Evolutionary conservation across 2,329 filamentous ascomycete genomes (phyloP).

Genomic region (Fusarium brachygibbosum): DNA sequence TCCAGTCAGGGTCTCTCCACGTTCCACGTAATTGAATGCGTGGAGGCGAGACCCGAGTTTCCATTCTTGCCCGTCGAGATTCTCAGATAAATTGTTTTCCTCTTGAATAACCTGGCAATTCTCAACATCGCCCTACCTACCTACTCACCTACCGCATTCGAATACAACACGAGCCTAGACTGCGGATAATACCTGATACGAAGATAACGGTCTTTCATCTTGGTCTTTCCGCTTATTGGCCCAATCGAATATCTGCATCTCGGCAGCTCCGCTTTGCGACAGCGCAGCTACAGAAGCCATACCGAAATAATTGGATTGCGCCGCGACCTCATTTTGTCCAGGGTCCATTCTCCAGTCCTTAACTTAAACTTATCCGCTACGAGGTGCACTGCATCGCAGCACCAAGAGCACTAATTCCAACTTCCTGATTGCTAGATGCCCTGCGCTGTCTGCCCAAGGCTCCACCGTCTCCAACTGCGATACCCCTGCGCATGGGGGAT

Average conservation of each 20-base stretch:
- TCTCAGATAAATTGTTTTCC: constrained; percentile 8
- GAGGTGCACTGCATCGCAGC: background rate
- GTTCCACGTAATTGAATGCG: constrained; percentile 40
- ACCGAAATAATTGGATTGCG: constrained; percentile 38
- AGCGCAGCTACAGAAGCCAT: constrained; percentile 28
- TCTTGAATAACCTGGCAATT: background rate
- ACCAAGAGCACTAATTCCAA: background rate
- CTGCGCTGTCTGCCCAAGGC: background rate
- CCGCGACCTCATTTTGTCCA: constrained; percentile 32
- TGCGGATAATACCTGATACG: constrained; percentile 16
- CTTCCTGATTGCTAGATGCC: constrained; percentile 2
- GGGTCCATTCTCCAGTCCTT: constrained; percentile 33
- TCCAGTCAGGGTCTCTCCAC: constrained; percentile 36
- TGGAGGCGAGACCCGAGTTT: constrained; percentile 21
- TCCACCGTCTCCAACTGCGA: constrained; percentile 46
- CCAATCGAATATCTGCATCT: constrained; percentile 16
- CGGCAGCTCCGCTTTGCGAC: constrained; percentile 40
- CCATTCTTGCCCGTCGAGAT: background rate
- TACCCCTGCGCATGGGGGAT: constrained; percentile 41
- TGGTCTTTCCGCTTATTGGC: constrained; percentile 31
- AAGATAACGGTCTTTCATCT: constrained; percentile 33
- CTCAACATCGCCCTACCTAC: constrained; percentile 18
- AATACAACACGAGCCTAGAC: constrained; percentile 14
- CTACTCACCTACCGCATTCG: constrained; percentile 5
- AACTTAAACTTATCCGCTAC: constrained; percentile 10